Evolutionary conservation across 2,329 filamentous ascomycete genomes (phyloP), one percentile per base, ranked within the genome.

Genomic region (Cryphonectria naterciae): DNA sequence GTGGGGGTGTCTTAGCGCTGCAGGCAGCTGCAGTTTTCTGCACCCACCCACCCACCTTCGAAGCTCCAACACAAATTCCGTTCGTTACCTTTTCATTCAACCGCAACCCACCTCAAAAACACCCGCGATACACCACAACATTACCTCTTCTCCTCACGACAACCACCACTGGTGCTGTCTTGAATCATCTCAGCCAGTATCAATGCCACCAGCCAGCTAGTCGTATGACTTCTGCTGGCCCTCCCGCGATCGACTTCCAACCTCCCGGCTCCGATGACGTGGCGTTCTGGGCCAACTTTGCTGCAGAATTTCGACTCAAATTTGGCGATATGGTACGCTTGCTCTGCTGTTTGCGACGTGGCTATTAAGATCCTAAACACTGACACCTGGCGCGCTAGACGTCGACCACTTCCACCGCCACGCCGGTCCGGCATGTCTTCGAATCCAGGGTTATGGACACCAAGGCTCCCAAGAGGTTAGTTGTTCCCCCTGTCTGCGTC

Each of bases 381-480:
- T 54, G 68, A 62, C 28, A 63, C 64, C 56, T 63, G 35, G 39
- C 39, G 39, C 68, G 41, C 25, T 80, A 92, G 89, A 87, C 88
- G 80, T 94, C 92, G 76, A 91, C 92, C 73, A 85, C 92, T 76
- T 93, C 92, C 73, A 92, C 91, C 68, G 85, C 92, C 68, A 93
- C 91, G 77, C 89, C 92, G 73, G 83, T 87, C 77, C 91, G 88
- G 81, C 89, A 92, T 82, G 84, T 87, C 74, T 98, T 98, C 82
- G 92, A 96, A 77, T 87, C 87, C 79, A 93, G 93, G 79, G 90
- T 97, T 70, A 92, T 95, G 76, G 92, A 95, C 75, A 89, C 95
- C 77, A 95, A 94, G 79, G 90, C 93, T 65, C 92, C 93, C 46
- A 99, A 98, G 83, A 93, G 91, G 96, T 97, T 91, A 83, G 91